Percentiles rank a stretch among this genome's conserved stretches.
Evolutionary conservation across 2,329 filamentous ascomycete genomes (phyloP).

Genomic region (Botryosphaeria dothidea): DNA sequence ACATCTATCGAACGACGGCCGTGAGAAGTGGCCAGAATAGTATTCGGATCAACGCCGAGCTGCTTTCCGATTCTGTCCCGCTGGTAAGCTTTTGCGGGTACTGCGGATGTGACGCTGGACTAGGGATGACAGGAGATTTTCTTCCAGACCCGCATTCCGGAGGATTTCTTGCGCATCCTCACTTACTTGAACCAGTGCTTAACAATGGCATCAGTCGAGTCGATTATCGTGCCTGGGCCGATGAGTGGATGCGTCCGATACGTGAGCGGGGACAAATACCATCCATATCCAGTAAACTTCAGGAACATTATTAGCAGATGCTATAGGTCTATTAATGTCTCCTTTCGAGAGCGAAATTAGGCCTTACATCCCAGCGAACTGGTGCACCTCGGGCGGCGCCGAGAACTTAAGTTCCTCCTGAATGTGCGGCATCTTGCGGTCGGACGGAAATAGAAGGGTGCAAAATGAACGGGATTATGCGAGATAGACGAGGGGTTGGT

Average conservation of each 20-base stretch:
- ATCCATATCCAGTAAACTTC: slow-evolving; percentile 71
- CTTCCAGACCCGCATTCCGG: not conserved
- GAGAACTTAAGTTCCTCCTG: slow-evolving; percentile 38
- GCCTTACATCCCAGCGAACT: slow-evolving; percentile 45
- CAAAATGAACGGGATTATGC: not conserved
- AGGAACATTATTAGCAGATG: slow-evolving; percentile 19
- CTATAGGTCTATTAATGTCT: slow-evolving; percentile 3
- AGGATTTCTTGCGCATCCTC: slow-evolving; percentile 30
- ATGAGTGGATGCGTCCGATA: too few relatives aligned
- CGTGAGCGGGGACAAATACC: slow-evolving; percentile 31
- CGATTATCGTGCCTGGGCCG: slow-evolving; percentile 67
- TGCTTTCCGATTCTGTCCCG: slow-evolving; percentile 69
- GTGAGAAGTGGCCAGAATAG: slow-evolving; percentile 88
- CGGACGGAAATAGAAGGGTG: not conserved
- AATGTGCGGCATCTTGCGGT: slow-evolving; percentile 7
- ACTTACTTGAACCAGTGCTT: slow-evolving; percentile 75
- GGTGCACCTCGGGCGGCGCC: slow-evolving; percentile 40
- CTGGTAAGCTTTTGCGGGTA: slow-evolving; percentile 14
- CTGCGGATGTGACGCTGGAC: slow-evolving; percentile 3
- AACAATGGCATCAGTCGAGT: slow-evolving; percentile 73
- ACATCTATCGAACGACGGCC: slow-evolving; percentile 87
- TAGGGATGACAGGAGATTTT: slow-evolving; percentile 2
- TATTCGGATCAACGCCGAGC: slow-evolving; percentile 78
- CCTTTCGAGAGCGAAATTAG: slow-evolving; percentile 17
- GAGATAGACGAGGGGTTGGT: not conserved